A percentile compares a stretch with the other conserved stretches of the same genome.
These are phyloP conservation scores for Castanea sativa DNA, from an alignment of 306 rosid species.

Conservation along the genomic window DNA sequence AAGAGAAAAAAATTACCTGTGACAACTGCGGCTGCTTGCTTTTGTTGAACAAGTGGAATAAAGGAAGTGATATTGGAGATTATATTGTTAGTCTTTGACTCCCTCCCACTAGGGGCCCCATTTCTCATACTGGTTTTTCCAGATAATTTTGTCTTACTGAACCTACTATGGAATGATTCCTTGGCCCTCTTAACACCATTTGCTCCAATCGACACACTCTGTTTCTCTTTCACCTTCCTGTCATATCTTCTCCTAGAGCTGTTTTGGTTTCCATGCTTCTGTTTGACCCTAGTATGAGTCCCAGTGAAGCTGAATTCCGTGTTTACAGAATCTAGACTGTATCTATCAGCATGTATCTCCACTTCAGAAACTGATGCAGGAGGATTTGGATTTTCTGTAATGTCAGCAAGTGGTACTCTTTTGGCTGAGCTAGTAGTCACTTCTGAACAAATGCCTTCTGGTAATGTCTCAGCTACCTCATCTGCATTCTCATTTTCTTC, in stretches of 20 bases:
- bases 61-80: conserved; percentile 77
- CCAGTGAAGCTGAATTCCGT: conserved; percentile 46
- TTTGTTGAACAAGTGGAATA: conserved; percentile 90
- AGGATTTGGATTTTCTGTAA: conserved; percentile 42
- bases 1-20: conserved; percentile 48
- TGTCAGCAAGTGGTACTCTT: conserved; percentile 60
- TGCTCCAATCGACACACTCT: conserved; percentile 43
- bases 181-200: conserved; percentile 46
- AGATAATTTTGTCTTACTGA: conserved; percentile 57
- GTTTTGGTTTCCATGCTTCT: conserved; percentile 43
- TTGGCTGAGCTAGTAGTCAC: conserved; percentile 30
- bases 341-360: conserved; percentile 33
- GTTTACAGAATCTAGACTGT: conserved; percentile 47
- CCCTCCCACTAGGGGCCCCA: conserved; percentile 37
- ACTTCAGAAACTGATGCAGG: conserved; percentile 51
- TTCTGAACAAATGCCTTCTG: conserved; percentile 33
- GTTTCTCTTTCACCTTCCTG: conserved; percentile 51
- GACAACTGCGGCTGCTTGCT: conserved; percentile 70
- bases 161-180: conserved; percentile 41
- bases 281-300: conserved; percentile 45
- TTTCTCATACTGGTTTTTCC: conserved; percentile 48
- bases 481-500: conserved; percentile 85
- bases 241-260: conserved; percentile 37
- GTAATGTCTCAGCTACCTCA: conserved; percentile 50
- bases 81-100: conserved; percentile 54